Base-by-base conservation (phyloP, 2,329 filamentous ascomycete genomes). In the Pseudogymnoascus sp. region DNA sequence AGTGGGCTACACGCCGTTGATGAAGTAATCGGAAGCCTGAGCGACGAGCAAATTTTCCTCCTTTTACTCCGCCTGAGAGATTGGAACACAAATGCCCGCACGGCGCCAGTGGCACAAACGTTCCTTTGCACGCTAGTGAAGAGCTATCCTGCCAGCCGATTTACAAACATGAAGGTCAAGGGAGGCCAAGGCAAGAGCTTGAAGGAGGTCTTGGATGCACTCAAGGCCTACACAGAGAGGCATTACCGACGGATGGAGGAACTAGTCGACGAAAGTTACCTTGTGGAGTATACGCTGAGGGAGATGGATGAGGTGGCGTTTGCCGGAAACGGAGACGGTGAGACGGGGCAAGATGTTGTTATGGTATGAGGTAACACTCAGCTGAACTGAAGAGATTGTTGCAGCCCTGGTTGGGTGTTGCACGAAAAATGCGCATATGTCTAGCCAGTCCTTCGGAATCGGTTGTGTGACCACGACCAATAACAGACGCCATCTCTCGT, bases 11-110 rank as follows among this genome's bases (percentile, higher is more conserved):
- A 77, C 63, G 84, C 86, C 10, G 93, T 97, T 7, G 94, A 97
- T 69, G 83, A 91, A 61, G 92, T 96, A 0, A 79, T 99, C 0
- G 84, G 81, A n/a, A 84, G 79, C 11, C 80, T 99, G 5, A 88
- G 88, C 4, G 88, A 94, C 69, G 89, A 93, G 69, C 93, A 97
- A 73, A 83, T 99, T 12, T 95, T 91, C 75, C 80, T 85, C 5
- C 82, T 99, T 12, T 82, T 99, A 0, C 79, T 93, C 38, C 82
- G 94, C 64, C 77, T 97, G 50, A 84, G 95, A 53, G 94, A 99
- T 76, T 99, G 94, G 94, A 99, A 99, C 73, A 96, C 94, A 4
- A 97, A 97, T 70, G 92, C 91, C 0, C 84, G 91, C 65, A 96
- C 91, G 3, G 88, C 92, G 0, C 83, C 87, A 4, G 86, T 97